Conservation (phyloP, 352 stramenopile genomes). For the Phytophthora tubulina region DNA sequence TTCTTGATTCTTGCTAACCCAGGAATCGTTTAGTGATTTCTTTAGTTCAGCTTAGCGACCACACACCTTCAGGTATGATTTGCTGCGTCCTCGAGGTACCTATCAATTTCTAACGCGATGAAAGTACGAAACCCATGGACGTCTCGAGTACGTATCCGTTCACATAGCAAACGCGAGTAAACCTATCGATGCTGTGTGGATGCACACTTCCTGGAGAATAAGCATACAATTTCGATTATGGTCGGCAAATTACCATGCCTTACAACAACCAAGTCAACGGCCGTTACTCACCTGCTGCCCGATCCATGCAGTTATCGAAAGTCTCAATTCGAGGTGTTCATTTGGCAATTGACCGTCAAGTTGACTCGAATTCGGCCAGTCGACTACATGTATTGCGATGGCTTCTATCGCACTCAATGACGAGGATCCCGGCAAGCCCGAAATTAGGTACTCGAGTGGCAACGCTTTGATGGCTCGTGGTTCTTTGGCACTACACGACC, state of each 20-base stretch:
- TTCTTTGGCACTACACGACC: conserved; percentile 41
- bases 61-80: too few relatives aligned
- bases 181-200: too few relatives aligned
- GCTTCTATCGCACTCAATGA: background rate
- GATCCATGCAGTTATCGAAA: conserved; percentile 7
- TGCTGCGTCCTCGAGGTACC: too few relatives aligned
- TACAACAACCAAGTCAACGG: conserved; percentile 31
- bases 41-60: too few relatives aligned
- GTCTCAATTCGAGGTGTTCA: conserved; percentile 10
- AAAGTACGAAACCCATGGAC: too few relatives aligned
- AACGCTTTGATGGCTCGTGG: conserved; percentile 37
- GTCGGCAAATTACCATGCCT: conserved; percentile 5
- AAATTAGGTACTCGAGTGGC: conserved; percentile 25
- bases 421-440: conserved; percentile 15
- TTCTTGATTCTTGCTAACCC: too few relatives aligned
- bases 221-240: conserved; percentile 10
- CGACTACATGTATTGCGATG: background rate
- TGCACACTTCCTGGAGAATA: background rate
- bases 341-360: conserved; percentile 20
- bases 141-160: too few relatives aligned
- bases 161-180: too few relatives aligned
- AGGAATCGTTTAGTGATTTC: too few relatives aligned
- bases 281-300: conserved; percentile 10
- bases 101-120: too few relatives aligned
- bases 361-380: background rate